Conservation (phyloP, 108 stramenopile species). For the Fistulifera pelliculosa region DNA sequence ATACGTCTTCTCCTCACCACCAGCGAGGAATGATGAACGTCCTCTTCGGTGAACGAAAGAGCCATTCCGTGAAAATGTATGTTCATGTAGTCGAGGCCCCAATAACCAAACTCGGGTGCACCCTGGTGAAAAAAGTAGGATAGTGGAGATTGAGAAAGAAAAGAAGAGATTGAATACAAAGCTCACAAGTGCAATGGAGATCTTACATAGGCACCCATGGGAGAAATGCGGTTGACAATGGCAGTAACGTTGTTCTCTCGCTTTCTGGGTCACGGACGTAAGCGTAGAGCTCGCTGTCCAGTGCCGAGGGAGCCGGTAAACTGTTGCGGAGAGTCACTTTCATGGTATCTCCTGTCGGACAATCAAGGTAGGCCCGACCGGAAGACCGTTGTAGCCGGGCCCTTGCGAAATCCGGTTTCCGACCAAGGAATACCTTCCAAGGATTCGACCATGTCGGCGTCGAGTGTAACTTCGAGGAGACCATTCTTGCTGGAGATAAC, state of each 20-base stretch:
- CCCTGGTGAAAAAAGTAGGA: too few relatives aligned
- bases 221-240: constrained; percentile 7
- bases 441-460: constrained; percentile 1
- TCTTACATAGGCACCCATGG: background rate
- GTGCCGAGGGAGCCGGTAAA: background rate
- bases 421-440: background rate
- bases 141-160: background rate
- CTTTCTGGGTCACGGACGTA: constrained; percentile 3
- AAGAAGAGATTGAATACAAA: too few relatives aligned
- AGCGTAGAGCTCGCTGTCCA: constrained; percentile 3
- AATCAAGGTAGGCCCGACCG: background rate
- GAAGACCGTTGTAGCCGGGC: constrained; percentile 2
- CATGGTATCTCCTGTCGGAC: constrained; percentile 7
- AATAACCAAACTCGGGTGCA: constrained; percentile 8
- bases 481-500: background rate
- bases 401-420: background rate
- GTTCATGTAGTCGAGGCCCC: constrained; percentile 7
- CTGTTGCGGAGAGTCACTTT: constrained; percentile 7
- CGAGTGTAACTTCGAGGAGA: background rate
- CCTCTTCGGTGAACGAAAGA: constrained; percentile 1
- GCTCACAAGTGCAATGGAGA: too few relatives aligned
- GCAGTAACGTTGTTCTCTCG: constrained; percentile 6
- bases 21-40: background rate
- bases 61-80: constrained; percentile 9
- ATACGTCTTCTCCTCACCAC: constrained; percentile 9